A percentile compares a stretch with the other conserved stretches of the same genome.
These are phyloP conservation scores for Suillus clintonianus DNA, from an alignment of 768 basidiomycete species.

Conservation along the genomic window DNA sequence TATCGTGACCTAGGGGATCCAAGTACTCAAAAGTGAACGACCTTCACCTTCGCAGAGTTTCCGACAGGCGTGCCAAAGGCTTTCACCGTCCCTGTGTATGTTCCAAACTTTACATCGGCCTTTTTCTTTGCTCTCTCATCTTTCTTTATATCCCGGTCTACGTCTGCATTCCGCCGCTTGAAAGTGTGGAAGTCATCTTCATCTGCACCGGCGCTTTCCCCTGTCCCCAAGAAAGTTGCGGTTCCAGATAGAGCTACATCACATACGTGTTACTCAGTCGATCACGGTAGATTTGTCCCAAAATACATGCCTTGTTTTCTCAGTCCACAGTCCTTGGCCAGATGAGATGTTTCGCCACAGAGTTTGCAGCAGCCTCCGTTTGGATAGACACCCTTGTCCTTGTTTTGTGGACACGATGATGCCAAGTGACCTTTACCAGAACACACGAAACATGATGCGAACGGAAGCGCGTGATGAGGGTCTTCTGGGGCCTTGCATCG, in stretches of 20 bases:
- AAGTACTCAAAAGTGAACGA: slow-evolving; percentile 45
- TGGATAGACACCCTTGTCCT: slow-evolving; percentile 80
- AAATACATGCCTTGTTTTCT: slow-evolving; percentile 52
- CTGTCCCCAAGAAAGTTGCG: slow-evolving; percentile 29
- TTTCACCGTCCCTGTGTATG: slow-evolving; percentile 42
- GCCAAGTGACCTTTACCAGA: slow-evolving; percentile 83
- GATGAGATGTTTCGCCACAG: slow-evolving; percentile 82
- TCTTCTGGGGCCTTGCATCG: slow-evolving; percentile 69
- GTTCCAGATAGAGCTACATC: slow-evolving; percentile 19
- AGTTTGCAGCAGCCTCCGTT: slow-evolving; percentile 91
- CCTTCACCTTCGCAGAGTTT: slow-evolving; percentile 34
- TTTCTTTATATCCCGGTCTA: slow-evolving; percentile 60
- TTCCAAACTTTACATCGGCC: slow-evolving; percentile 46
- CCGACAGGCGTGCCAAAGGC: slow-evolving; percentile 29
- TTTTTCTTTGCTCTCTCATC: slow-evolving; percentile 44
- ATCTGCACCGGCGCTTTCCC: slow-evolving; percentile 72
- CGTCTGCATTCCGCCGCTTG: slow-evolving; percentile 60
- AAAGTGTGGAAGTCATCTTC: slow-evolving; percentile 93
- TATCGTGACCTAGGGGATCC: no score
- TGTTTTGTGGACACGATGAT: slow-evolving; percentile 79
- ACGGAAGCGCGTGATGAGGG: slow-evolving; percentile 71
- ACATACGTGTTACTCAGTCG: neutral
- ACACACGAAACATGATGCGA: slow-evolving; percentile 92
- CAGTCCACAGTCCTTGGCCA: slow-evolving; percentile 80
- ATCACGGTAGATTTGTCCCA: neutral